Evolutionary conservation across 345 rosid species (phyloP), one percentile per base, ranked within the genome.

Genomic region (Heritiera littoralis): DNA sequence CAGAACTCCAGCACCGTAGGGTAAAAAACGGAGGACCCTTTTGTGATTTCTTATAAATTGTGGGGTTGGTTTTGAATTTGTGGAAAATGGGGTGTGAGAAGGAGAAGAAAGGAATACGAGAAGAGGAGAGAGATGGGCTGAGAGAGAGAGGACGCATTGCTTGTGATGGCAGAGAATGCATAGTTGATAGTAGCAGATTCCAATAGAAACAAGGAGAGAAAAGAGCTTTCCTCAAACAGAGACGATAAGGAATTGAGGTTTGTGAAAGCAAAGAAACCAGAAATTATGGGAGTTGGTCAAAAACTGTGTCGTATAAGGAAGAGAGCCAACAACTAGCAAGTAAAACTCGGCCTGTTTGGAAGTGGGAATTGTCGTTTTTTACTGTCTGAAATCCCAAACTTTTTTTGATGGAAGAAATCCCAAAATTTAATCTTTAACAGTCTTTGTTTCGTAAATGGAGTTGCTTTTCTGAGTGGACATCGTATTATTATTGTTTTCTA

Each of bases 111-210:
- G 83, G 84, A 66, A 79, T 7, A 81, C 80, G 66, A 87, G 81
- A 6, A 80, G 87, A 14, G 81, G 59, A 70, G 9, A 90, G 80
- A 38, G 91, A 83, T 68, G 84, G 86, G 32, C 86, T 66, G 74
- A 88, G 86, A 11, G 86, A 67, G 35, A 87, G 85, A 40, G 91
- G 91, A 41, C 83, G 79, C 89, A 90, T 85, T 78, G 82, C 81
- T 61, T 84, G 84, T 18, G 90, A 88, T 81, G 70, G 76, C 49
- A 81, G 81, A 8, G 91, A 83, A 65, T 80, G 84, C 88, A 85
- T 85, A 40, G 51, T 59, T 20, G 63, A 72, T 52, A 32, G 17
- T 9, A 54, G 28, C 64, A 4, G 9, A 5, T 35, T 17, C 49
- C 58, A 43, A 75, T 14, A 40, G 41, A 72, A 23, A 10, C 7